Evolutionary conservation across 164 flowering plant species (phyloP), one percentile per base, ranked within the genome.

Genomic region (Vitis amurensis): DNA sequence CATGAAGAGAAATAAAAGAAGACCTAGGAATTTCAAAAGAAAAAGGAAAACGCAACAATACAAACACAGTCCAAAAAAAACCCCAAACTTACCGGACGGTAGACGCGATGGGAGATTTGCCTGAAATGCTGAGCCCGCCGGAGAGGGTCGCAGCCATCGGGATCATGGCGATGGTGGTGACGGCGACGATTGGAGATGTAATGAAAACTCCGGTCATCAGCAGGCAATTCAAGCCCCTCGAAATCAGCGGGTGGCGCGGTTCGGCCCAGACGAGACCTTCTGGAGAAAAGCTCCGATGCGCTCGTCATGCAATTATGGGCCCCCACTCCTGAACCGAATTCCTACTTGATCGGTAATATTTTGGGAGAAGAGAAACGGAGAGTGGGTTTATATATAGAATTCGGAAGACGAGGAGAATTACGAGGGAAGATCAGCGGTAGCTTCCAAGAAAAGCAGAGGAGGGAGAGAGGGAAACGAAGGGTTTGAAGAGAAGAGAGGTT

Each of bases 221-320:
- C 56, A 30, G 65, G 27, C 1, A 56, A 47, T 15, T 51, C 76
- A 27, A 52, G 48, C 10, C 51, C 69, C 10, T 47, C 62, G 14
- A 60, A 31, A 61, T 56, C 74, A 3, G 19, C 50, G 27, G 55
- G 50, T 51, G 44, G 30, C 23, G 30, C 59, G 70, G 52, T n/a
- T 0, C 90, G 82, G 17, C 81, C 77, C n/a, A 78, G 23, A 4
- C 89, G 86, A 70, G 77, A 78, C 74, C 90, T 81, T 62, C 90
- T 53, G 50, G 13, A 78, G 64, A 83, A 87, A 2, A 84, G 75
- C 85, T 84, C 90, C 78, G 87, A 84, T 9, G 85, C 90, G 83
- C 85, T 87, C 87, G 90, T 83, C 88, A 87, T 87, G 64, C 90
- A 79, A 37, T 37, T 37, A 23, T 37, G 7, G 44, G 5, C 4